phyloP scores from a whole-genome alignment of 768 basidiomycete genomes.

The Terana coerulea region DNA sequence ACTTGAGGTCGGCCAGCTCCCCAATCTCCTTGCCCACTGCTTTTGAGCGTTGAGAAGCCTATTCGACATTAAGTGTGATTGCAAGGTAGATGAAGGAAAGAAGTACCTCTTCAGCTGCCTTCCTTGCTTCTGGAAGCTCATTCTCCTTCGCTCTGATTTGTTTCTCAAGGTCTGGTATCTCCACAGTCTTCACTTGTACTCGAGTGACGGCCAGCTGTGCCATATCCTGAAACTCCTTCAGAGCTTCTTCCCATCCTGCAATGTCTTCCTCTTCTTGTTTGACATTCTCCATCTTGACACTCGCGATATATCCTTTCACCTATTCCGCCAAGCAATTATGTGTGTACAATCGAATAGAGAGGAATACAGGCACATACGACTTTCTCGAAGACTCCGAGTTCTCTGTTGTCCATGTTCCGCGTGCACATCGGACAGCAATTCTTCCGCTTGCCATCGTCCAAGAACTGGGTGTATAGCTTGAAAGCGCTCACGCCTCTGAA shows the following conservation, averaged over 20 bases:
- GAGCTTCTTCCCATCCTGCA: conserved; percentile 55
- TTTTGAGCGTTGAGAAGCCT: conserved; percentile 32
- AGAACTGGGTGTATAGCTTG: no score
- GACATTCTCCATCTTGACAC: conserved; percentile 45
- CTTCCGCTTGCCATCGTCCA: conserved; percentile 55
- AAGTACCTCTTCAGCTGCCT: conserved; percentile 60
- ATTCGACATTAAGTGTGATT: not conserved
- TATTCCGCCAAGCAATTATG: no score
- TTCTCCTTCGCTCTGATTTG: conserved; percentile 57
- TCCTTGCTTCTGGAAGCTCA: conserved; percentile 47
- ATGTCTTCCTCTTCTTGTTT: conserved; percentile 44
- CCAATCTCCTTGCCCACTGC: conserved; percentile 54
- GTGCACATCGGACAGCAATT: conserved; percentile 77
- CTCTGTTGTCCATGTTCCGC: conserved; percentile 54
- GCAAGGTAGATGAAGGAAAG: not conserved
- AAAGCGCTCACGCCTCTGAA: no score
- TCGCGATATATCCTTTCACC: conserved; percentile 63
- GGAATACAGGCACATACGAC: conserved; percentile 40
- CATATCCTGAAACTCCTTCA: conserved; percentile 54
- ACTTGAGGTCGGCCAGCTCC: conserved; percentile 57
- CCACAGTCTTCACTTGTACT: conserved; percentile 50
- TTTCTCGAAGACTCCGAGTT: conserved; percentile 61
- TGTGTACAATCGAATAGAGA: not conserved
- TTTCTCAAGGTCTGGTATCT: conserved; percentile 65
- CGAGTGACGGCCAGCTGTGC: conserved; percentile 52